A percentile compares a stretch with the other conserved stretches of the same genome.
Evolutionary conservation across 176 grass and related monocot species (phyloP).

Genomic region (Oryza glumipatula): DNA sequence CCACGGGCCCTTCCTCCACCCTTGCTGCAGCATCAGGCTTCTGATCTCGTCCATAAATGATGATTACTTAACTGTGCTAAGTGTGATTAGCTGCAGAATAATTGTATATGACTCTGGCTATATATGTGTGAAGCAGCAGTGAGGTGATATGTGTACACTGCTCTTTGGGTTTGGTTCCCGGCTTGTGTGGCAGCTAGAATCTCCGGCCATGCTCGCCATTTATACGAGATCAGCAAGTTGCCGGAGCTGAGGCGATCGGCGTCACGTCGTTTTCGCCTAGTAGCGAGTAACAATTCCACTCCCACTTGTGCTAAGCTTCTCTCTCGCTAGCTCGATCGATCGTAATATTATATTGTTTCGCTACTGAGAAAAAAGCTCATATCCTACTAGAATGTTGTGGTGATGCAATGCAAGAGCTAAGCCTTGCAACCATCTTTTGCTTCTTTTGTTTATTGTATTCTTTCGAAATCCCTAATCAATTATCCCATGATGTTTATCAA

Average conservation of each 20-base stretch:
- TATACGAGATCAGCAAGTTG: slow-evolving; percentile 48
- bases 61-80: neutral
- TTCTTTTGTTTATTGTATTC: slow-evolving; percentile 19
- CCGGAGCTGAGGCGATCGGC: slow-evolving; percentile 23
- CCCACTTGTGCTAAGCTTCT: slow-evolving; percentile 46
- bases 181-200: slow-evolving; percentile 66
- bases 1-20: slow-evolving; percentile 91
- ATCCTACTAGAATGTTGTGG: slow-evolving; percentile 52
- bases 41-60: slow-evolving; percentile 33
- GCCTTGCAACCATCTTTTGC: slow-evolving; percentile 39
- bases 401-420: slow-evolving; percentile 15
- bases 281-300: slow-evolving; percentile 50
- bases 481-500: slow-evolving; percentile 26
- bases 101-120: neutral
- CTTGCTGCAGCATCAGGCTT: slow-evolving; percentile 50
- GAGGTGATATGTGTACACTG: neutral
- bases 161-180: slow-evolving; percentile 39
- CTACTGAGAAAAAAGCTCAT: neutral
- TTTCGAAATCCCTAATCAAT: slow-evolving; percentile 32
- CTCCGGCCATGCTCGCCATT: slow-evolving; percentile 54
- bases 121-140: no score
- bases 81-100: neutral
- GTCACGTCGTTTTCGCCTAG: slow-evolving; percentile 45
- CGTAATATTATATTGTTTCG: slow-evolving; percentile 27
- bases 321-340: neutral